Percentiles rank a stretch among this genome's conserved stretches.
Evolutionary conservation across 2,329 filamentous ascomycete genomes (phyloP).

Genomic region (Pseudonectria buxi): DNA sequence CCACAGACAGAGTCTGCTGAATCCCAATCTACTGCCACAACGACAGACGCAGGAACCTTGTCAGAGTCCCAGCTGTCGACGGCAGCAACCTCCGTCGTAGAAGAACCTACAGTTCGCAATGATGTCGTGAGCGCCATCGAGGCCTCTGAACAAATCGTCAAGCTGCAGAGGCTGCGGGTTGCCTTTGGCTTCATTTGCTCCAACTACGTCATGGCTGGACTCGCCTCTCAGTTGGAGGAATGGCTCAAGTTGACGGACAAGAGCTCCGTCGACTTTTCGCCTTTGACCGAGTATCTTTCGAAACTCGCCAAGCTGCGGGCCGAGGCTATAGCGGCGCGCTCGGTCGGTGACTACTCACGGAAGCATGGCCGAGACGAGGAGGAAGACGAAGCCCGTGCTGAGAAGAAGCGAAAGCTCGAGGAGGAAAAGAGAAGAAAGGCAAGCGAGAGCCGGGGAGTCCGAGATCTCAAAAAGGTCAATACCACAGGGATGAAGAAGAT

Average conservation of each 20-base stretch:
- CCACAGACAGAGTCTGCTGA: constrained; percentile 25
- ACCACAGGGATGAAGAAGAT: constrained; percentile 94
- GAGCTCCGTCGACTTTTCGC: constrained; percentile 54
- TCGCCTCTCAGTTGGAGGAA: constrained; percentile 37
- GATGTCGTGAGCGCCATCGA: constrained; percentile 35
- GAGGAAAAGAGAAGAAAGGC: constrained; percentile 83
- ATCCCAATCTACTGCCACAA: constrained; percentile 36
- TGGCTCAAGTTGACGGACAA: constrained; percentile 31
- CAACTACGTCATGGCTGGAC: constrained; percentile 47
- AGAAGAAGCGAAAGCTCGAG: constrained; percentile 80
- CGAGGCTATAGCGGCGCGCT: constrained; percentile 63
- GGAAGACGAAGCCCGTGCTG: constrained; percentile 55
- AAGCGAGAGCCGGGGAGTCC: constrained; percentile 66
- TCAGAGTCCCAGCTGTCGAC: constrained; percentile 37
- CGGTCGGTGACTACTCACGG: constrained; percentile 61
- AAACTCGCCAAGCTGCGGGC: constrained; percentile 60
- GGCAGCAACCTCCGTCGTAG: constrained; percentile 37
- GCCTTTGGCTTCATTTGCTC: constrained; percentile 59
- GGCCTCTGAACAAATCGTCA: constrained; percentile 42
- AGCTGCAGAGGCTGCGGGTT: constrained; percentile 57
- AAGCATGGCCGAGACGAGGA: constrained; percentile 65
- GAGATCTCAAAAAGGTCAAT: constrained; percentile 82
- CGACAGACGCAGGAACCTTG: constrained; percentile 28
- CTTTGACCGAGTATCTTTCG: constrained; percentile 63
- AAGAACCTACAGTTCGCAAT: constrained; percentile 26